phyloP scores from a whole-genome alignment of 352 stramenopile genomes.

The Globisporangium cystogenes region DNA sequence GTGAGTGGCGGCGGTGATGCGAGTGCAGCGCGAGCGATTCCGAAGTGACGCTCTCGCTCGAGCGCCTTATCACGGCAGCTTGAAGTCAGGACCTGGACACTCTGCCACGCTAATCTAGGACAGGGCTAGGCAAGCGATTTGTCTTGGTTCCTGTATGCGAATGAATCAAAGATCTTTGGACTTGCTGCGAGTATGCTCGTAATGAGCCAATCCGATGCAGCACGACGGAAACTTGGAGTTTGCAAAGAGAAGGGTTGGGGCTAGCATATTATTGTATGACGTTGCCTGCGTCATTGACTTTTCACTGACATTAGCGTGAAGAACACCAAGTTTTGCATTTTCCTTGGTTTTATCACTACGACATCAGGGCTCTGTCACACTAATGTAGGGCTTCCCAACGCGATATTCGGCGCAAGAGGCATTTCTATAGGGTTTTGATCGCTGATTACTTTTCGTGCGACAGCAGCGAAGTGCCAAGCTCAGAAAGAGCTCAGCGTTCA shows the following conservation, averaged over 20 bases:
- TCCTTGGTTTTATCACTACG: background rate
- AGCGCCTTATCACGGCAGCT: background rate
- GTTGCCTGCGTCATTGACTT: background rate
- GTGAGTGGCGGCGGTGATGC: background rate
- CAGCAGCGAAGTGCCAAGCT: no score
- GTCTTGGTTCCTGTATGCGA: no score
- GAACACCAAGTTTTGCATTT: background rate
- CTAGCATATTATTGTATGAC: background rate
- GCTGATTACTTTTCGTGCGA: no score
- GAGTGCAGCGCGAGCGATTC: slow-evolving; percentile 16
- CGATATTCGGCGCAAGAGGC: no score
- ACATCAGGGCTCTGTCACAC: background rate
- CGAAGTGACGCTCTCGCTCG: slow-evolving; percentile 4
- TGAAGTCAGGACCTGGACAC: background rate
- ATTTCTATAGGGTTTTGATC: no score
- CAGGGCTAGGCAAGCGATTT: no score
- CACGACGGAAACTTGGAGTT: background rate
- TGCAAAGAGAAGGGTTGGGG: background rate
- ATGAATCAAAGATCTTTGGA: no score
- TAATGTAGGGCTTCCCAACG: background rate
- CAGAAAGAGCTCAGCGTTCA: no score
- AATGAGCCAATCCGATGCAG: background rate
- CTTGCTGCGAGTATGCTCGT: background rate
- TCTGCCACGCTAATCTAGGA: no score
- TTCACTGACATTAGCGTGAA: background rate